Base-by-base conservation (phyloP, 2,329 filamentous ascomycete genomes). In the Phoma herbarum region DNA sequence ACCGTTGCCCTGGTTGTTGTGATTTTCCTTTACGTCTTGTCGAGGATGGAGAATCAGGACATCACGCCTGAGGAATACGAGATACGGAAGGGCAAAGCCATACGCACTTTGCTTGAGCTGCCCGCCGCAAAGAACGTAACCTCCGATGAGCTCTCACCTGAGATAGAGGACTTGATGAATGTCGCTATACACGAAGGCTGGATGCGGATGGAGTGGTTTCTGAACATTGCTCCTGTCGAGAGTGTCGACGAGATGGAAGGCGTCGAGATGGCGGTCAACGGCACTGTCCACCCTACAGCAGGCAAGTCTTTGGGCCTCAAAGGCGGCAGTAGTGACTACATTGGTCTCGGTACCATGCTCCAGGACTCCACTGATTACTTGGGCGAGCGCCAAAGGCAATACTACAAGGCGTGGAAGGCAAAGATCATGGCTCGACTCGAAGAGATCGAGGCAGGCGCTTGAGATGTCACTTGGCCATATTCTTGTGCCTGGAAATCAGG, bases 301-400 rank as follows among this genome's bases (percentile, higher is more conserved):
- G 47, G 76, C 77, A n/a, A 77, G 76, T 52, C 76, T 14, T 31
- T n/a, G 71, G 67, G 72, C 72, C 44, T 75, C 73, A 57, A 78
- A 81, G 67, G 78, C 75, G 70, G 78, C 80, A 61, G 84, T 54
- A 79, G 71, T 52, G 67, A 69, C 29, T 73, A 75, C 39, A 75
- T 83, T 77, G 86, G 75, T 75, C 60, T 83, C 16, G 81, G 80
- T 2, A 90, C 88, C 2, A 93, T 93, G 90, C 86, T 93, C 66
- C 90, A 93, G 74, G 87, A 89, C 63, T 84, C 85, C 45, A 88
- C 90, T 68, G 89, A 93, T 68, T 91, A 88, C 68, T 75, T 93
- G 66, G 88, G 87, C 62, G 86, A 88, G 47, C 80, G 83, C 60
- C 86, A 86, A 64, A 82, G 83, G 66, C 80, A 80, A 39, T 86